Base-by-base conservation (phyloP, 805 yeast species). In the Torulaspora franciscae region DNA sequence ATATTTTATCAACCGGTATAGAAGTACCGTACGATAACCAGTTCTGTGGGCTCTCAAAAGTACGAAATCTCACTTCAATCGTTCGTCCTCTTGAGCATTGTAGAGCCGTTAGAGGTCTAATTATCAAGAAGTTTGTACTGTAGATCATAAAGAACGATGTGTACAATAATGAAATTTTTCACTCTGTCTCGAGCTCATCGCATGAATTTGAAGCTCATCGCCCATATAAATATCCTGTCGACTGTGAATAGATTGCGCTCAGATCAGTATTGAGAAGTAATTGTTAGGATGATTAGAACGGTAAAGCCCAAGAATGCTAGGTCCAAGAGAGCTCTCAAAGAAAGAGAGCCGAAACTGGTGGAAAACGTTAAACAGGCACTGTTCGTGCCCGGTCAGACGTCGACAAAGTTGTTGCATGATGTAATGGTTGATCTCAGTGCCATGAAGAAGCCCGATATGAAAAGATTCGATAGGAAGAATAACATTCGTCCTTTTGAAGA, bases 401-500 rank as follows among this genome's bases (percentile, higher is more conserved):
- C 90, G 37, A 86, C 79, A 67, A 81, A 85, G 64, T 68, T 84
- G 7, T 72, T 89, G 36, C 96, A 89, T 62, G 96, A 90, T 69
- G 84, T 86, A 29, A 83, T 85, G 81, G 82, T 85, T 43, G 98
- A 93, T 67, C 69, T 93, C 51, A 74, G 89, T 70, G 88, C 95
- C 3, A 71, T 91, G 63, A 93, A 93, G 68, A 89, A 91, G 67
- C 99, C 99, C 24, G 81, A 79, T 54, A 80, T 83, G 52, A 88
- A 88, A 68, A 80, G 95, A 61, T 91, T 93, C 62, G 74, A 80
- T 46, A 87, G 85, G 68, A 90, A 88, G 72, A 93, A 93, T 61
- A 91, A 87, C 36, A 74, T 91, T 50, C 76, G 83, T 54, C 98
- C 99, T 11, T 93, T 93, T 67, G 99, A 93, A 67, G 98, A 93